Conservation (phyloP, 768 basidiomycete species). For the Mycena filopes region DNA sequence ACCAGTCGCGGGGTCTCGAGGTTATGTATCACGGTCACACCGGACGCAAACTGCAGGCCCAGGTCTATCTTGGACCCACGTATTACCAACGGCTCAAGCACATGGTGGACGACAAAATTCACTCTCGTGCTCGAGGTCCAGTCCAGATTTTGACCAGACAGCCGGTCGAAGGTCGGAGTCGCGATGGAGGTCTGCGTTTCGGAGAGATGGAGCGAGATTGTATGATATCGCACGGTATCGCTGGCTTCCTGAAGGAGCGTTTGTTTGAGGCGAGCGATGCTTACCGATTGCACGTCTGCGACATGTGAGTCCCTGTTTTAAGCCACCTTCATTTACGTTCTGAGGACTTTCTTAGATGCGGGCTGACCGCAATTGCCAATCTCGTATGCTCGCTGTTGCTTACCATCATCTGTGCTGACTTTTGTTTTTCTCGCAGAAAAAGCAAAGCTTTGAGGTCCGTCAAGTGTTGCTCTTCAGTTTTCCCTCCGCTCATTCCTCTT, state of each 20-base stretch:
- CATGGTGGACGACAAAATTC: conserved; percentile 99
- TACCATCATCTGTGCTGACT: conserved; percentile 15
- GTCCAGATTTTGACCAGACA: conserved; percentile 98
- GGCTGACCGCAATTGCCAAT: conserved; percentile 97
- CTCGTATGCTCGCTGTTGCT: conserved; percentile 62
- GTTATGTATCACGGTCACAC: conserved; percentile 99
- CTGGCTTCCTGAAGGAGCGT: conserved; percentile 97
- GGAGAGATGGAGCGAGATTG: conserved; percentile 99
- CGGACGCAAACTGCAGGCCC: conserved; percentile 97
- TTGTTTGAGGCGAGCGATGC: conserved; percentile 94
- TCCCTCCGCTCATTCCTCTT: conserved; percentile 1
- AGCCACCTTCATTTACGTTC: not conserved
- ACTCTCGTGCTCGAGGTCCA: conserved; percentile 96
- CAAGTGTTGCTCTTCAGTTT: not conserved
- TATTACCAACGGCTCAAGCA: conserved; percentile 99
- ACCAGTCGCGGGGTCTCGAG: conserved; percentile 96
- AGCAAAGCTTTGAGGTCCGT: conserved; percentile 91
- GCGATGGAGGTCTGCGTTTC: conserved; percentile 98
- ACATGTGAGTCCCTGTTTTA: conserved; percentile 68
- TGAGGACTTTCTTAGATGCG: conserved; percentile 70
- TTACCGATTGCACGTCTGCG: conserved; percentile 95
- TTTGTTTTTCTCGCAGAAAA: conserved; percentile 69
- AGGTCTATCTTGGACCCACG: conserved; percentile 97
- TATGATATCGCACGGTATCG: conserved; percentile 99
- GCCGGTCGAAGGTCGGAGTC: conserved; percentile 97